Base-by-base conservation (phyloP, 306 rosid species). In the Prunus salicina region DNA sequence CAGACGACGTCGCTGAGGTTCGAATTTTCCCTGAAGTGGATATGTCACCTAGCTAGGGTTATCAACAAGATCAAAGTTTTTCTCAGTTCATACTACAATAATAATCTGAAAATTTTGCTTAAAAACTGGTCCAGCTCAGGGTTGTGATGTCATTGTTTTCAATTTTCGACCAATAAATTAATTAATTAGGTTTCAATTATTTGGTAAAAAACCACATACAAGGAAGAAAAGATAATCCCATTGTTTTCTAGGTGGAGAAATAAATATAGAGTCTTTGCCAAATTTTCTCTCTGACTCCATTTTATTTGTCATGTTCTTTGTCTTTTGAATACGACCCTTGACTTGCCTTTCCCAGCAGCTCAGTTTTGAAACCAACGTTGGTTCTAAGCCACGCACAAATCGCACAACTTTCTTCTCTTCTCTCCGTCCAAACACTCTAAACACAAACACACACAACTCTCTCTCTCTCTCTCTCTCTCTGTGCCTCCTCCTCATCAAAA, bases 311-410 rank as follows among this genome's bases (percentile, higher is more conserved):
- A 38, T 38, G 43, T 38, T 38, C 8, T 47, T 47, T 47, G 52
- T 12, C 52, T 47, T 27, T 63, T 63, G 67, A 63, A 63, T 19
- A 51, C 76, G 72, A 70, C 30, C 56, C 43, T 81, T 82, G 85
- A 85, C 81, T 71, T 73, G 16, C 63, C 53, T 45, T 52, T 12
- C 38, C 38, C 71, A 67, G 74, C 50, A 52, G 22, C 49, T 74
- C 60, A 71, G 53, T 73, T 57, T 85, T 64, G 30, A 79, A 75
- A 68, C 67, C 79, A 84, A 74, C 77, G 45, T 73, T 81, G 76
- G 73, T 78, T 72, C 74, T 76, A 82, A 85, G 78, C 80, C 69
- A 80, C 73, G 73, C 75, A 58, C 74, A 76, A 58, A 75, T 71
- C 72, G 76, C 55, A 67, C 56, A 12, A 79, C 34, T 70, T 66